phyloP scores from a whole-genome alignment of 2,329 filamentous ascomycete genomes.

The Colletotrichum sp. region DNA sequence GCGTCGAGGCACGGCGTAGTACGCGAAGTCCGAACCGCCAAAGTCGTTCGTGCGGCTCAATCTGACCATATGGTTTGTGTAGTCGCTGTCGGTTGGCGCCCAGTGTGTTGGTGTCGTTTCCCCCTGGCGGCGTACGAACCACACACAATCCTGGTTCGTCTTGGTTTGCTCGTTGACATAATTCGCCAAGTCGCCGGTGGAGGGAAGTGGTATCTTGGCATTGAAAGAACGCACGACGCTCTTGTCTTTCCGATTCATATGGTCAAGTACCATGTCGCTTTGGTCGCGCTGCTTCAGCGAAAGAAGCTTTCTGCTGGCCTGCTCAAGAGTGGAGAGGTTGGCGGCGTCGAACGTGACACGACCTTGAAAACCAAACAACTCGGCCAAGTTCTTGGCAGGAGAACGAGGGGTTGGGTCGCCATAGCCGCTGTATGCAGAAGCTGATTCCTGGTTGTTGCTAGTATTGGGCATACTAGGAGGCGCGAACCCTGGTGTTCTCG shows the following conservation, averaged over 20 bases:
- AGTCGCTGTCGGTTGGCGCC: constrained; percentile 25
- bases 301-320: constrained; percentile 28
- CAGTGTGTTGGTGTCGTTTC: constrained; percentile 16
- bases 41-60: not conserved
- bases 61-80: constrained; percentile 10
- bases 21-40: not conserved
- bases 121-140: constrained; percentile 26
- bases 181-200: not conserved
- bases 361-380: constrained; percentile 37
- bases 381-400: not conserved
- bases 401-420: not conserved
- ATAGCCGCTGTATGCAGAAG: not conserved
- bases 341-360: constrained; percentile 26
- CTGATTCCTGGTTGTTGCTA: not conserved
- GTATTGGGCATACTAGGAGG: not conserved
- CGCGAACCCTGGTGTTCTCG: not conserved
- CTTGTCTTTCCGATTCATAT: not conserved
- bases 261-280: not conserved
- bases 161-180: not conserved
- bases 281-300: constrained; percentile 10
- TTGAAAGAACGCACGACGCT: not conserved
- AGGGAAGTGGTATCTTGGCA: not conserved
- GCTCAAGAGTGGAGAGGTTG: constrained; percentile 23
- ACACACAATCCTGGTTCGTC: not conserved
- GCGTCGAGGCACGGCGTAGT: not conserved